Conservation (phyloP, 2,329 filamentous ascomycete genomes). For the Diaporthe citri region DNA sequence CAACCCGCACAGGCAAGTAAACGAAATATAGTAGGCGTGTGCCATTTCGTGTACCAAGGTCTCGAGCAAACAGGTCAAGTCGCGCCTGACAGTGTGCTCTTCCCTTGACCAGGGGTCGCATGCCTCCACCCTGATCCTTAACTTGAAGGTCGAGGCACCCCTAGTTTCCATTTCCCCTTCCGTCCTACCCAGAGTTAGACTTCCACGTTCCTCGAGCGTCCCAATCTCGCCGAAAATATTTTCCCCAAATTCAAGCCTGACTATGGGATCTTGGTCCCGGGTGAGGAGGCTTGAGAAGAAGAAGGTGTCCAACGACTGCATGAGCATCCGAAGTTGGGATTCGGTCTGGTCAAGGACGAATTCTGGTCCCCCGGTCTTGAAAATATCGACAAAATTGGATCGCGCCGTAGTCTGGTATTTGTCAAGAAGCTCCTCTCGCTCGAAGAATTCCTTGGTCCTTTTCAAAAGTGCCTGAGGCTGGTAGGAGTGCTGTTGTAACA, state of each 20-base stretch:
- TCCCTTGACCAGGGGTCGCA: no score
- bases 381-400: neutral
- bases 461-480: neutral
- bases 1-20: neutral
- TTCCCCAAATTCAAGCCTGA: neutral
- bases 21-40: neutral
- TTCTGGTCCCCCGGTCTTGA: neutral
- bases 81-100: neutral
- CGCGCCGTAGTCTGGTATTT: neutral
- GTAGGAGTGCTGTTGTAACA: neutral
- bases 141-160: no score
- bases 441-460: neutral
- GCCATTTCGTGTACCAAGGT: neutral
- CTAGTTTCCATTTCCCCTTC: no score
- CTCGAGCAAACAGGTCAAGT: neutral
- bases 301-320: neutral
- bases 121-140: neutral
- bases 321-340: neutral
- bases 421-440: neutral
- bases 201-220: rapidly evolving
- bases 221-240: neutral
- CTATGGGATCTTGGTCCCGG: no score
- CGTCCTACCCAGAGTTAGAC: neutral
- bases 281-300: neutral
- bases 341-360: neutral